A percentile compares a stretch with the other conserved stretches of the same genome.
Conservation (phyloP, 257 asterid species). For the Ehretia macrophylla region DNA sequence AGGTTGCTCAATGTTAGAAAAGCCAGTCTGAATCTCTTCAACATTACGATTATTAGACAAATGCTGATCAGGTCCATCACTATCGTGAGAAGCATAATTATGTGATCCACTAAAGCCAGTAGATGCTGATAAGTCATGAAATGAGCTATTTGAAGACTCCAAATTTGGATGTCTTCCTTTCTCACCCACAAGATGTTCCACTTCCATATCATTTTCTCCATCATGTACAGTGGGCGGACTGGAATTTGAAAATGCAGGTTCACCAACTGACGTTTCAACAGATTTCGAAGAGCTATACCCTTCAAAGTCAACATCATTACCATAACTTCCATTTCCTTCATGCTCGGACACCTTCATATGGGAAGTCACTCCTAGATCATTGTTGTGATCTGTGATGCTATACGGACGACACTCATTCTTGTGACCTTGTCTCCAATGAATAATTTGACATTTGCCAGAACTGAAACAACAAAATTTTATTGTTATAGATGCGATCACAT, state of each 20-base stretch:
- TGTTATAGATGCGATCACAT: slow-evolving; percentile 3
- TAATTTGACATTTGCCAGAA: slow-evolving; percentile 73
- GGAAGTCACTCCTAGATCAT: slow-evolving; percentile 25
- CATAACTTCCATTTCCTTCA: slow-evolving; percentile 27
- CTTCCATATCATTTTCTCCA: slow-evolving; percentile 22
- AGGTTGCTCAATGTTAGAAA: slow-evolving; percentile 13
- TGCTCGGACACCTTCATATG: slow-evolving; percentile 23
- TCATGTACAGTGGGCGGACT: slow-evolving; percentile 15
- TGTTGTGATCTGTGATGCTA: slow-evolving; percentile 13
- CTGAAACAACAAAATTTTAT: slow-evolving; percentile 38
- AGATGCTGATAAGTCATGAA: slow-evolving; percentile 30
- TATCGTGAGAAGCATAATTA: slow-evolving; percentile 14
- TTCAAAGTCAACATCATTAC: slow-evolving; percentile 24
- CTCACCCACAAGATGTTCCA: slow-evolving; percentile 12
- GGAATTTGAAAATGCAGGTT: slow-evolving; percentile 21
- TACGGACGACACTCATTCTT: slow-evolving; percentile 66
- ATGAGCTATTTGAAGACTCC: slow-evolving; percentile 13
- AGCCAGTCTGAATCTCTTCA: slow-evolving; percentile 8
- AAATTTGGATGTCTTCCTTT: slow-evolving; percentile 22
- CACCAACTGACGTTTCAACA: slow-evolving; percentile 25
- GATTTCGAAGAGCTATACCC: slow-evolving; percentile 21
- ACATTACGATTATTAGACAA: slow-evolving; percentile 8
- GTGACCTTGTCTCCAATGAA: slow-evolving; percentile 92
- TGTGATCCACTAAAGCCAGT: slow-evolving; percentile 22
- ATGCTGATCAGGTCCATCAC: slow-evolving; percentile 19